Evolutionary conservation across 1,284 basidiomycete species (phyloP).

Genomic region (Tetrapyrgos nigripes): DNA sequence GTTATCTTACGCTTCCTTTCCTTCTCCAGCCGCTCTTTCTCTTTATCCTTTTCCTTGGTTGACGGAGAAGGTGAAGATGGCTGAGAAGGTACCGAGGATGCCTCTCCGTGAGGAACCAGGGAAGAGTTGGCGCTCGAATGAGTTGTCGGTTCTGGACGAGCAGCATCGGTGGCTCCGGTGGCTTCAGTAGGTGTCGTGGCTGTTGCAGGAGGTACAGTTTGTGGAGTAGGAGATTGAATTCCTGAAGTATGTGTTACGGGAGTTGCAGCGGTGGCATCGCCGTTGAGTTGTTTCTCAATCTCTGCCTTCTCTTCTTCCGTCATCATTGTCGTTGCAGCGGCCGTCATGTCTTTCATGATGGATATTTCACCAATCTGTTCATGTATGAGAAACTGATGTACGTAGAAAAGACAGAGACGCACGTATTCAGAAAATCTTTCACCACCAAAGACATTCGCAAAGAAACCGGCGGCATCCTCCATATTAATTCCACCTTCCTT

Average conservation of each 20-base stretch:
- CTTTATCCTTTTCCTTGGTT: slow-evolving; percentile 21
- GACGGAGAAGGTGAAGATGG: slow-evolving; percentile 26
- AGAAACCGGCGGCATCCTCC: slow-evolving; percentile 91
- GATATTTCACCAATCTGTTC: slow-evolving; percentile 90
- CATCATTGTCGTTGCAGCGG: slow-evolving; percentile 80
- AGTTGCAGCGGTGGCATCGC: slow-evolving; percentile 31
- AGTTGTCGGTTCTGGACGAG: slow-evolving; percentile 9
- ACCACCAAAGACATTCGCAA: slow-evolving; percentile 91
- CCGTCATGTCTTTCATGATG: slow-evolving; percentile 90
- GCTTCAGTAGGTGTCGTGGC: slow-evolving; percentile 11
- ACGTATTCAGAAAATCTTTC: slow-evolving; percentile 88
- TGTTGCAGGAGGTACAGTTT: slow-evolving; percentile 4
- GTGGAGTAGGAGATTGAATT: slow-evolving; percentile 6
- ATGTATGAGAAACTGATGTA: neutral
- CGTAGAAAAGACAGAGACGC: slow-evolving; percentile 38
- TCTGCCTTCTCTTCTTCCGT: slow-evolving; percentile 93
- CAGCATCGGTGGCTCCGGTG: slow-evolving; percentile 8
- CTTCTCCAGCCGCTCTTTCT: slow-evolving; percentile 42
- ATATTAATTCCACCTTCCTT: slow-evolving; percentile 73
- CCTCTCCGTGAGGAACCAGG: slow-evolving; percentile 14
- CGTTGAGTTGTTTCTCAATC: slow-evolving; percentile 76
- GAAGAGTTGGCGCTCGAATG: slow-evolving; percentile 10
- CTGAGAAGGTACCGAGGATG: neutral
- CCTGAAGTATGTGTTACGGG: slow-evolving; percentile 20
- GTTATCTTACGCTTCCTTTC: slow-evolving; percentile 65